A percentile compares a stretch with the other conserved stretches of the same genome.
These are phyloP conservation scores for Moricandia moricandioides DNA, from an alignment of 345 rosid species.

Conservation along the genomic window DNA sequence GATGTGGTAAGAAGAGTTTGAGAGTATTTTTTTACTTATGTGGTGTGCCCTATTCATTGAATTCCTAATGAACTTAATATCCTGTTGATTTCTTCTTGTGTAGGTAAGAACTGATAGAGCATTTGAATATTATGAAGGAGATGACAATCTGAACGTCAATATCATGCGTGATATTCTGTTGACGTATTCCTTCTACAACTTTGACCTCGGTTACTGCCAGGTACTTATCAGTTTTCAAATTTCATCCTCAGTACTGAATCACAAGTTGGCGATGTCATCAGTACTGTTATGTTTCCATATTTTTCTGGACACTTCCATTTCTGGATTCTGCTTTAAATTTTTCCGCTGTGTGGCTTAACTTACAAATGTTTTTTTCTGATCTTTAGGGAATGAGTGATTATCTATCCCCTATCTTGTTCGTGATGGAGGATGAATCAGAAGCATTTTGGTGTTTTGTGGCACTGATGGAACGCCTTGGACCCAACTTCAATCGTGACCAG, in stretches of 20 bases:
- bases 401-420: slow-evolving; percentile 85
- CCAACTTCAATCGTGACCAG: slow-evolving; percentile 96
- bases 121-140: slow-evolving; percentile 74
- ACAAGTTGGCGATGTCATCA: slow-evolving; percentile 14
- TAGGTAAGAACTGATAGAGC: slow-evolving; percentile 98
- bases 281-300: not conserved
- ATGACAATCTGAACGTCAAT: slow-evolving; percentile 81
- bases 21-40: not conserved
- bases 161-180: slow-evolving; percentile 76
- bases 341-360: not conserved
- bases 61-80: not conserved
- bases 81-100: slow-evolving; percentile 16
- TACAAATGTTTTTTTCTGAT: slow-evolving; percentile 1
- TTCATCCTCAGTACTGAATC: not conserved
- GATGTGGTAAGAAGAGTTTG: slow-evolving; percentile 71
- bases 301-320: slow-evolving; percentile 2
- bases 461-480: slow-evolving; percentile 95
- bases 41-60: not conserved
- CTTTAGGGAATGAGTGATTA: slow-evolving; percentile 96
- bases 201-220: slow-evolving; percentile 99
- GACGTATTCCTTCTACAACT: slow-evolving; percentile 93
- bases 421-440: slow-evolving; percentile 84
- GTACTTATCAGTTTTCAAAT: slow-evolving; percentile 36
- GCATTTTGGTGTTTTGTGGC: slow-evolving; percentile 98
- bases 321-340: not conserved